Conservation (phyloP, 2,329 filamentous ascomycete genomes). For the Pseudocercospora fuligena region DNA sequence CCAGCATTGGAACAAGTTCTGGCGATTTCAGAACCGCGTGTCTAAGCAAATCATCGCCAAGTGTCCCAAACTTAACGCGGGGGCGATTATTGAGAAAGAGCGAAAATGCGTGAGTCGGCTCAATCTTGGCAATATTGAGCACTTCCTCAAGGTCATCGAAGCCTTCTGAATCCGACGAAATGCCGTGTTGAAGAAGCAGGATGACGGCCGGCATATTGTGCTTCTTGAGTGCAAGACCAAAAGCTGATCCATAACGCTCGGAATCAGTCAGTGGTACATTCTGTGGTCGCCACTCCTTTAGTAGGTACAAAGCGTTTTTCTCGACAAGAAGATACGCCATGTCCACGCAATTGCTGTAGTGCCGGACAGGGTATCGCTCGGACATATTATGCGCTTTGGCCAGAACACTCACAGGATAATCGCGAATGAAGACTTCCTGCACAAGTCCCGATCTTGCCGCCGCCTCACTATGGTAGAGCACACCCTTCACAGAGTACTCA, state of each 20-base stretch:
- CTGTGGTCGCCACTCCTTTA: not conserved
- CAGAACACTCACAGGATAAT: not conserved
- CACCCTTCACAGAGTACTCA: slow-evolving; percentile 12
- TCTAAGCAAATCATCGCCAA: not conserved
- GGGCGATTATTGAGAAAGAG: not conserved
- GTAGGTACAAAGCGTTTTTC: not conserved
- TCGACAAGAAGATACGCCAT: not conserved
- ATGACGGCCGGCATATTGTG: not conserved
- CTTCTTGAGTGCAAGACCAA: not conserved
- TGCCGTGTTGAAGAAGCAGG: not conserved
- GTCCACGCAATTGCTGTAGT: not conserved
- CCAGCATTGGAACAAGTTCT: not conserved
- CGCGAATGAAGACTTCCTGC: not conserved
- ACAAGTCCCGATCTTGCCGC: not conserved
- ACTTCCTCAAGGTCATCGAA: not conserved
- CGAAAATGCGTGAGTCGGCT: not conserved
- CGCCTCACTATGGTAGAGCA: slow-evolving; percentile 13
- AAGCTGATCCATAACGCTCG: not conserved
- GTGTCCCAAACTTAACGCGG: not conserved
- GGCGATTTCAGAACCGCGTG: not conserved
- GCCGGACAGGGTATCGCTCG: not conserved
- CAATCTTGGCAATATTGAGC: not conserved
- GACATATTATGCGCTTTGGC: not conserved
- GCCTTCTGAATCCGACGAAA: not conserved
- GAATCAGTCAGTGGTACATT: not conserved